A percentile compares a stretch with the other conserved stretches of the same genome.
phyloP scores from a whole-genome alignment of 2,329 filamentous ascomycete genomes.

The Cryphonectria japonica region DNA sequence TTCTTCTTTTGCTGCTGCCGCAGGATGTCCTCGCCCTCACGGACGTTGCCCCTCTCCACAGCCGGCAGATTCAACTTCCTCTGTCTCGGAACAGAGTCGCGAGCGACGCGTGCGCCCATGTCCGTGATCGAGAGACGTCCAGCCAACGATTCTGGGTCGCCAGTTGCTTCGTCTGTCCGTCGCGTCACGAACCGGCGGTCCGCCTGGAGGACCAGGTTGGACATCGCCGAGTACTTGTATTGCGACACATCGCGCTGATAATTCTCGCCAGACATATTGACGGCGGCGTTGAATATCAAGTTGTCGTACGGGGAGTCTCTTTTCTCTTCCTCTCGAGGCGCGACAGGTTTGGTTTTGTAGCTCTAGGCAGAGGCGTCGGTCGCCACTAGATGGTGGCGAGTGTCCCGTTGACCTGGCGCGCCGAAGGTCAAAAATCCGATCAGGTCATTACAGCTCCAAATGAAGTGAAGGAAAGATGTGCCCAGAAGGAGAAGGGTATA shows the following conservation, averaged over 20 bases:
- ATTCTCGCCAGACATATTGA: conserved; percentile 66
- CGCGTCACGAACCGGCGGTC: conserved; percentile 94
- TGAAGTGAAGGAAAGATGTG: neutral
- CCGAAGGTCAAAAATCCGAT: conserved; percentile 19
- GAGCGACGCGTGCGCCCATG: conserved; percentile 85
- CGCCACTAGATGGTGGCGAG: conserved; percentile 20
- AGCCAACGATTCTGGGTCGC: conserved; percentile 95
- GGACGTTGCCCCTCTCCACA: conserved; percentile 74
- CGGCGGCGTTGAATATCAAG: conserved; percentile 31
- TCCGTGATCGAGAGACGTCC: conserved; percentile 91
- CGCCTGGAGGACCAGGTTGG: conserved; percentile 99
- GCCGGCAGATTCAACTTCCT: conserved; percentile 74
- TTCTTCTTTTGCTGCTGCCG: conserved; percentile 88
- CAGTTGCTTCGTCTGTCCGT: conserved; percentile 91
- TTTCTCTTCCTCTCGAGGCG: conserved; percentile 4
- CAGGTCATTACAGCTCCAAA: conserved; percentile 27
- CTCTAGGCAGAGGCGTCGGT: conserved; percentile 5
- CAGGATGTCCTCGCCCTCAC: conserved; percentile 82
- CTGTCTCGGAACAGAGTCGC: conserved; percentile 78
- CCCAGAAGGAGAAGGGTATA: neutral
- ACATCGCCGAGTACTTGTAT: conserved; percentile 99
- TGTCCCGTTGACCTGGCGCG: conserved; percentile 25
- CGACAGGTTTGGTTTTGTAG: conserved; percentile 21
- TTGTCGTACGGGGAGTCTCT: neutral
- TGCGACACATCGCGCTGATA: conserved; percentile 84